Base-by-base conservation (phyloP, 805 yeast genomes). In the Naumovozyma castellii region DNA sequence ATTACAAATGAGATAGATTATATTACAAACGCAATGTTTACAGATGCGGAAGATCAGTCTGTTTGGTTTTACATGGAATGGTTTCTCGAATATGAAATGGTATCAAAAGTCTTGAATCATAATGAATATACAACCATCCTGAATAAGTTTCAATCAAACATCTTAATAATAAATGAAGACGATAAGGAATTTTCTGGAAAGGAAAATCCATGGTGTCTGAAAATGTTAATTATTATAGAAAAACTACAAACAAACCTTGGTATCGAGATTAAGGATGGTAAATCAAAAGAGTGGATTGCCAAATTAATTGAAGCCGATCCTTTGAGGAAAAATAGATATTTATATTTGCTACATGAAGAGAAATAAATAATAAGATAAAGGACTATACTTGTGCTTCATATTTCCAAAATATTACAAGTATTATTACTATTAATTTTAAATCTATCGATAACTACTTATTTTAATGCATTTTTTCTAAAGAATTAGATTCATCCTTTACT, bases 21-120 rank as follows among this genome's bases (percentile, higher is more conserved):
- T 47, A 69, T 87, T 29, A 80, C 78, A 43, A 80, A 84, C 20
- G 98, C 97, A 0, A 76, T 86, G 63, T 85, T 79, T 54, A 85
- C 94, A 48, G 97, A 92, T 57, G 88, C 95, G 0, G 90, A 84
- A 39, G 98, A 92, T 55, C 88, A 94, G 34, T 84, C 96, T 0
- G 82, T 85, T 0, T 92, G 97, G 97, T 69, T 83, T 2, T 92
- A 88, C 56, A 69, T 85, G 43, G 73, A 78, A 38, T 92, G 97
- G 97, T 66, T 90, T 17, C 58, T 75, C 6, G 64, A 67, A 3
- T 53, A 55, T 35, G 65, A 57, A 1, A 45, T 62, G 18, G 59
- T 64, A 5, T 42, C 53, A 0, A 46, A 50, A 4, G 43, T 48
- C 1, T 38, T 65, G 31, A 42, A 39, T 4, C 33, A 40, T 13